phyloP scores from a whole-genome alignment of 345 rosid genomes.

The Anastatica hierochuntica region DNA sequence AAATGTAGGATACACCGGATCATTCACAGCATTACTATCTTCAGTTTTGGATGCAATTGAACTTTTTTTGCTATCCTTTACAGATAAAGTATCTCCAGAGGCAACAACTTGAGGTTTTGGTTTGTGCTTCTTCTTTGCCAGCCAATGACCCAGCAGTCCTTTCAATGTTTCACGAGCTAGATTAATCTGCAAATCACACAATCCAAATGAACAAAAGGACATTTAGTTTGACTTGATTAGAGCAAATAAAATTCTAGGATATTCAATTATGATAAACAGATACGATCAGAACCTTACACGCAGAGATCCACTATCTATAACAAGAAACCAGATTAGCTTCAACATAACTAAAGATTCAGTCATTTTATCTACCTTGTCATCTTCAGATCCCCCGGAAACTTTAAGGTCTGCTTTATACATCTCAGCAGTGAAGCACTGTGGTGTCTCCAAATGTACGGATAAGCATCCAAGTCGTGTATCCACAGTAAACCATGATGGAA shows the following conservation, averaged over 20 bases:
- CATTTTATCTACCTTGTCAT: slow-evolving; percentile 64
- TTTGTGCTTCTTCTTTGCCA: slow-evolving; percentile 73
- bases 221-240: slow-evolving; percentile 4
- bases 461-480: slow-evolving; percentile 94
- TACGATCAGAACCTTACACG: not conserved
- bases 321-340: not conserved
- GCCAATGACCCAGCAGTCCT: slow-evolving; percentile 88
- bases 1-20: slow-evolving; percentile 87
- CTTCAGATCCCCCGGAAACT: slow-evolving; percentile 90
- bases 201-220: slow-evolving; percentile 6
- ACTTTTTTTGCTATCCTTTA: slow-evolving; percentile 57
- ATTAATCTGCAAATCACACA: slow-evolving; percentile 56
- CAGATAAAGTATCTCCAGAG: slow-evolving; percentile 61
- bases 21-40: slow-evolving; percentile 63
- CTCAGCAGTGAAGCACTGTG: slow-evolving; percentile 98
- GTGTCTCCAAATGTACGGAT: slow-evolving; percentile 91
- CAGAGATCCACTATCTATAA: not conserved
- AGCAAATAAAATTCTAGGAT: not conserved
- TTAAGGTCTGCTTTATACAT: slow-evolving; percentile 95
- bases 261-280: not conserved
- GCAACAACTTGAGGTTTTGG: slow-evolving; percentile 53
- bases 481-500: slow-evolving; percentile 96
- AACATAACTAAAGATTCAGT: slow-evolving; percentile 4
- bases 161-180: slow-evolving; percentile 94
- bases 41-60: slow-evolving; percentile 45